Conservation (phyloP, 805 yeast genomes). For the Millerozyma miso region DNA sequence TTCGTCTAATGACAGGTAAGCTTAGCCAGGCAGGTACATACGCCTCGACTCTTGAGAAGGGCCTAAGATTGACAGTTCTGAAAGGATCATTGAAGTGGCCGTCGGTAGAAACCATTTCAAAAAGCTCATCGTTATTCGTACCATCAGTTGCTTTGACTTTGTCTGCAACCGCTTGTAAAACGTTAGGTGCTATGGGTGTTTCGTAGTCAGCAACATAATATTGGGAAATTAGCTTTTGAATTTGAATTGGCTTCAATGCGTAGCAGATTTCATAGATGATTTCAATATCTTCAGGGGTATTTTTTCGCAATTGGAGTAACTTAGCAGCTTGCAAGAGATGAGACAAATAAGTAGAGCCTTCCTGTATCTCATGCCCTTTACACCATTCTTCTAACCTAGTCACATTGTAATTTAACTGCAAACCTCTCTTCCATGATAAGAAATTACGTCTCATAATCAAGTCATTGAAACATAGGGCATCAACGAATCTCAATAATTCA, state of each 20-base stretch:
- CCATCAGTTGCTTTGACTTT: conserved; percentile 61
- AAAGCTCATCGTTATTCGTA: conserved; percentile 54
- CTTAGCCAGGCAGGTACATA: conserved; percentile 94
- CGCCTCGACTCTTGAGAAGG: conserved; percentile 77
- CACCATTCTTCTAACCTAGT: conserved; percentile 99
- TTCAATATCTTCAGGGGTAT: conserved; percentile 82
- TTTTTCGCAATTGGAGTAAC: conserved; percentile 85
- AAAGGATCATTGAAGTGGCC: conserved; percentile 84
- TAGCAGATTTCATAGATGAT: conserved; percentile 93
- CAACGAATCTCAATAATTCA: conserved; percentile 81
- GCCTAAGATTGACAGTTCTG: conserved; percentile 67
- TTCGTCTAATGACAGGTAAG: conserved; percentile 81
- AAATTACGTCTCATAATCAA: conserved; percentile 91
- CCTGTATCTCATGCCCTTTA: conserved; percentile 85
- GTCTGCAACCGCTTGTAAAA: conserved; percentile 76
- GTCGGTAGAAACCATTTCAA: conserved; percentile 63
- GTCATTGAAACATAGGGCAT: conserved; percentile 92
- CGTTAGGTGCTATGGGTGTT: conserved; percentile 80
- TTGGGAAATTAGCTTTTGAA: conserved; percentile 85
- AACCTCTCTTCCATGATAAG: conserved; percentile 95
- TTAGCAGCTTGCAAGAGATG: conserved; percentile 92
- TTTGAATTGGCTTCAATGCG: conserved; percentile 90
- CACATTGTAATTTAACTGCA: conserved; percentile 93
- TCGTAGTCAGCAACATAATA: conserved; percentile 93
- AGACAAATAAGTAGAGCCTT: conserved; percentile 76